Evolutionary conservation across 768 basidiomycete genomes (phyloP).

Genomic region (Basidioascus undulatus): DNA sequence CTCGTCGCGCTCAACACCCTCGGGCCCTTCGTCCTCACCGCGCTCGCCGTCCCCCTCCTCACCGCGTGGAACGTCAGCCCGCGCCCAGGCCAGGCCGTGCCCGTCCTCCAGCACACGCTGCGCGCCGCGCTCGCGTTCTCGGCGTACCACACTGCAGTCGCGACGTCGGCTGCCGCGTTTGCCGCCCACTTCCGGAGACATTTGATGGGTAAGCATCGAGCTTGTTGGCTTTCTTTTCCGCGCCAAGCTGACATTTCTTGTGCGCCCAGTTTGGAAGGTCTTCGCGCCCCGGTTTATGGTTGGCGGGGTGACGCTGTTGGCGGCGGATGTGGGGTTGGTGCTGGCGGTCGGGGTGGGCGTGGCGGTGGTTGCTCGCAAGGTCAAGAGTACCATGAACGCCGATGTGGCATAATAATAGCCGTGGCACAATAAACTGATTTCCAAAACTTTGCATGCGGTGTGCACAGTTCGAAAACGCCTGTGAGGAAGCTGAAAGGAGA

Average conservation of each 20-base stretch:
- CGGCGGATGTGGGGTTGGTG: constrained; percentile 44
- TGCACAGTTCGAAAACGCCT: too few species aligned
- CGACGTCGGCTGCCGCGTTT: constrained; percentile 22
- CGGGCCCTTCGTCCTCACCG: constrained; percentile 41
- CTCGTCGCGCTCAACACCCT: constrained; percentile 56
- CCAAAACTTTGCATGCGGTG: too few species aligned
- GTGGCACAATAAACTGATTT: too few species aligned
- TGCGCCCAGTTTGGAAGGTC: constrained; percentile 99
- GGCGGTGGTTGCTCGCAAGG: constrained; percentile 15
- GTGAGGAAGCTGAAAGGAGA: too few species aligned
- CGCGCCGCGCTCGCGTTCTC: constrained; percentile 5
- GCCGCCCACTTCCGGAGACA: constrained; percentile 13
- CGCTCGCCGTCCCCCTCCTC: constrained; percentile 43
- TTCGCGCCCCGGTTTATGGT: constrained; percentile 89
- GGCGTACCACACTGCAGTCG: constrained; percentile 10
- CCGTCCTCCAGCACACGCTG: constrained; percentile 6
- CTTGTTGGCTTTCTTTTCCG: constrained; percentile 42
- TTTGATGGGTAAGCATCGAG: constrained; percentile 22
- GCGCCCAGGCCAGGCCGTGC: constrained; percentile 23
- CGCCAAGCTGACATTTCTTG: constrained; percentile 68
- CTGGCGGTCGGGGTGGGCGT: constrained; percentile 35
- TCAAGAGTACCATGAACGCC: too few species aligned
- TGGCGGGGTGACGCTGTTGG: constrained; percentile 37
- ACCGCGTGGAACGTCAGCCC: constrained; percentile 69
- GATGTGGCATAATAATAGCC: too few species aligned